phyloP scores from a whole-genome alignment of 2,329 filamentous ascomycete genomes.

The Xylaria sp. region DNA sequence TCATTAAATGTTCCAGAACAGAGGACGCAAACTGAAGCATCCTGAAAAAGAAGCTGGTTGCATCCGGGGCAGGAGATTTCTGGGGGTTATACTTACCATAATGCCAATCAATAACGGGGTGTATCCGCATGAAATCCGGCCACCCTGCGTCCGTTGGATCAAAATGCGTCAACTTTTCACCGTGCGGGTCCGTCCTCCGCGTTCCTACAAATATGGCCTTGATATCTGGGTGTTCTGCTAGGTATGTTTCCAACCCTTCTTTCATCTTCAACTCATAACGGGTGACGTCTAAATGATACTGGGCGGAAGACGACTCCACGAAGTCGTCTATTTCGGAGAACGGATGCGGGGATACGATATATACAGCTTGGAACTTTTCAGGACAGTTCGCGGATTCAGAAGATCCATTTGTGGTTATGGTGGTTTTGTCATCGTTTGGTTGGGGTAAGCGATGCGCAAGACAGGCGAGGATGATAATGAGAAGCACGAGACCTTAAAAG shows the following conservation, averaged over 20 bases:
- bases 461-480: slow-evolving; percentile 83
- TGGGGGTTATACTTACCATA: slow-evolving; percentile 58
- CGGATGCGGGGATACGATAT: slow-evolving; percentile 85
- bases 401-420: slow-evolving; percentile 40
- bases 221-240: slow-evolving; percentile 71
- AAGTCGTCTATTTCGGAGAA: slow-evolving; percentile 90
- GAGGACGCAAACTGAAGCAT: too few species aligned
- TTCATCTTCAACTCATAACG: slow-evolving; percentile 81
- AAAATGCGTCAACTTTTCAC: slow-evolving; percentile 80
- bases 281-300: slow-evolving; percentile 80
- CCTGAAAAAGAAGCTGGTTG: neutral
- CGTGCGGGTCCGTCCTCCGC: slow-evolving; percentile 90
- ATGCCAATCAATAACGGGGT: slow-evolving; percentile 98
- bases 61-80: neutral
- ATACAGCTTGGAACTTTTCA: slow-evolving; percentile 77
- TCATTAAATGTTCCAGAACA: neutral
- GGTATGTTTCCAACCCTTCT: slow-evolving; percentile 80
- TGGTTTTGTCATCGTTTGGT: slow-evolving; percentile 35
- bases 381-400: slow-evolving; percentile 51
- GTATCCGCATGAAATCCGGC: slow-evolving; percentile 91
- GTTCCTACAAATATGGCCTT: slow-evolving; percentile 89
- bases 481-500: slow-evolving; percentile 73
- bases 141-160: slow-evolving; percentile 89
- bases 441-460: slow-evolving; percentile 56
- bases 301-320: slow-evolving; percentile 71